Base-by-base conservation (phyloP, 768 basidiomycete genomes). In the Macrocybe gigantea region DNA sequence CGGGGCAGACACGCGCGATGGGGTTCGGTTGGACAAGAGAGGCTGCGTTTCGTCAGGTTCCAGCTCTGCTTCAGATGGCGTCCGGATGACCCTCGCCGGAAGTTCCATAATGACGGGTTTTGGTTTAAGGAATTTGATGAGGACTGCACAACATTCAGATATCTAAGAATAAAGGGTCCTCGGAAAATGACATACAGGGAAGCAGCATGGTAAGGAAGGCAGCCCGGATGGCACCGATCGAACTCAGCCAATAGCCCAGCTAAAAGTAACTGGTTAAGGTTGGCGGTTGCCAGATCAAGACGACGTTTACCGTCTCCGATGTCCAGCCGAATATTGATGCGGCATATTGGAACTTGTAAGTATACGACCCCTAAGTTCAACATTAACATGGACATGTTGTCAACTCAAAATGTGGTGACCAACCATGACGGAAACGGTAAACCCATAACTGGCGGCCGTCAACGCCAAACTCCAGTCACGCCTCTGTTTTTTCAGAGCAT, bases 171-270 rank as follows among this genome's bases (percentile, higher is more conserved):
- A 40, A 14, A 34, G 34, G 22, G 15, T 11, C 8, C 6, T 14
- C 30, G 12, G 13, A 46, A 46, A 31, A 9, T 30, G 22, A 59
- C 77, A 51, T 62, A 88, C 87, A 11, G 7, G 88, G 88, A 5
- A 90, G 63, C 33, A 86, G 57, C 11, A 77, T 39, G 1, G 78
- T 66, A 51, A 89, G 63, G 56, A 76, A 75, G 2, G 77, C 3
- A 0, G 85, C 83, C 3, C 85, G 74, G 1, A 69, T 59, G 32
- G 66, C 66, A 6, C 81, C 80, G 7, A 80, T 57, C 8, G 76
- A 55, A 48, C 79, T 83, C 8, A 88, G 56, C 68, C 74, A 88
- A 57, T 88, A 88, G n/a, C 85, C 85, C n/a, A 82, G 60, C 87
- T 88, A 47, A 46, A 44, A 50, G 41, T 29, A 15, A 32, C 41